Conservation (phyloP, 768 basidiomycete genomes). For the Tylopilus rubrobrunneus region DNA sequence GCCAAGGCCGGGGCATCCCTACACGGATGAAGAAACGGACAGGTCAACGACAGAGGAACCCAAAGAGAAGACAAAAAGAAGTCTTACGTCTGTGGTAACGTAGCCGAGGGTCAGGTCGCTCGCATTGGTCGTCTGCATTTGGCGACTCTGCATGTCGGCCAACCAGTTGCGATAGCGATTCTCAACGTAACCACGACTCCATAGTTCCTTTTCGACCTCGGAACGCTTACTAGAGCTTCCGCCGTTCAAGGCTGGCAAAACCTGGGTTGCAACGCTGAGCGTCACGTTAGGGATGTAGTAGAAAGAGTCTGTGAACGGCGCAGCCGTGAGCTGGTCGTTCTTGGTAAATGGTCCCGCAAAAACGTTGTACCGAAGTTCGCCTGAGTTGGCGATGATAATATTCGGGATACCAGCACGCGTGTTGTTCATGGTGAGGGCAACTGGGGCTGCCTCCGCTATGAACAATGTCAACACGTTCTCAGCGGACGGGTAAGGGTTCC, state of each 20-base stretch:
- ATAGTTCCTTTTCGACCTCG: conserved; percentile 20
- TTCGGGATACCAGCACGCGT: conserved; percentile 55
- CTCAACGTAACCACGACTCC: conserved; percentile 48
- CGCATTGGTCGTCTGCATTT: conserved; percentile 27
- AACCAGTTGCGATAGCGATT: conserved; percentile 53
- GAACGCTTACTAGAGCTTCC: conserved; percentile 25
- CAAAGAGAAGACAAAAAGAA: background rate
- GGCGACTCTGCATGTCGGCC: conserved; percentile 46
- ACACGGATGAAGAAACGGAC: background rate
- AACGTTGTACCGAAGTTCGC: conserved; percentile 62
- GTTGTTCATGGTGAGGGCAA: conserved; percentile 59
- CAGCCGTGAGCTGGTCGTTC: conserved; percentile 76
- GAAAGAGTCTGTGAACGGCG: conserved; percentile 66
- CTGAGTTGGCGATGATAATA: conserved; percentile 63
- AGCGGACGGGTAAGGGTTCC: conserved; percentile 60
- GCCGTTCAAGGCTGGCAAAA: conserved; percentile 52
- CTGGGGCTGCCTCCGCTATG: conserved; percentile 48
- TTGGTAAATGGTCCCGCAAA: conserved; percentile 69
- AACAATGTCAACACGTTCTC: conserved; percentile 58
- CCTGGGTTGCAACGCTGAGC: conserved; percentile 45
- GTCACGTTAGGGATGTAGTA: conserved; percentile 56
- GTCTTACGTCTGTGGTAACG: conserved; percentile 57
- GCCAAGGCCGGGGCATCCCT: conserved; percentile 71
- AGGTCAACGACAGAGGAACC: background rate
- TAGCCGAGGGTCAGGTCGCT: conserved; percentile 68